A percentile compares a stretch with the other conserved stretches of the same genome.
These are phyloP conservation scores for Ehretia macrophylla DNA, from an alignment of 257 asterid genomes.

Conservation along the genomic window DNA sequence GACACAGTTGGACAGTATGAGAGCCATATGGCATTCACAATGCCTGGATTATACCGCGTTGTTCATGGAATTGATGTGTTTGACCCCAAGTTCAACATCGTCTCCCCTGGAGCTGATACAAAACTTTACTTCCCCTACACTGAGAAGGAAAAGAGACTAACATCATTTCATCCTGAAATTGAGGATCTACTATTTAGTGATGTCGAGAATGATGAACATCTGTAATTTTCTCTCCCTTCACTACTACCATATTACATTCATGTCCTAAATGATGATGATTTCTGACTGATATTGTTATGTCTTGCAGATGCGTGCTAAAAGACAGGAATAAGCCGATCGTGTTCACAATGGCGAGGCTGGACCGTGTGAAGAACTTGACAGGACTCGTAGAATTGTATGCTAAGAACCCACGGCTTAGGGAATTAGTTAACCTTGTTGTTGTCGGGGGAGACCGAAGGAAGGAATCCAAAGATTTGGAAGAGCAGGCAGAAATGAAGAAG, in stretches of 20 bases:
- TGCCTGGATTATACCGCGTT: slow-evolving; percentile 94
- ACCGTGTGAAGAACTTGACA: slow-evolving; percentile 80
- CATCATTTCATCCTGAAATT: slow-evolving; percentile 66
- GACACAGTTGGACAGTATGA: slow-evolving; percentile 97
- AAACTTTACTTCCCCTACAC: slow-evolving; percentile 65
- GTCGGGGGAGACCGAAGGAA: slow-evolving; percentile 95
- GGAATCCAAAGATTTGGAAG: slow-evolving; percentile 92
- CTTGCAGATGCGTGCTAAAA: slow-evolving; percentile 66
- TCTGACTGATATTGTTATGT: neutral
- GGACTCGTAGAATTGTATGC: slow-evolving; percentile 90
- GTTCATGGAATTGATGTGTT: slow-evolving; percentile 92
- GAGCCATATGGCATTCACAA: slow-evolving; percentile 90
- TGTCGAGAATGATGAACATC: slow-evolving; percentile 80
- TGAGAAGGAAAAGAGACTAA: slow-evolving; percentile 70
- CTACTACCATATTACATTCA: too few relatives aligned
- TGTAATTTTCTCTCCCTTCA: slow-evolving; percentile 34
- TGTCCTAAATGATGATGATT: neutral
- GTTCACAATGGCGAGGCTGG: slow-evolving; percentile 95
- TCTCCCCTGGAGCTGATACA: slow-evolving; percentile 89
- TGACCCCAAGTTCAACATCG: slow-evolving; percentile 98
- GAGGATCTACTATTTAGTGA: slow-evolving; percentile 77
- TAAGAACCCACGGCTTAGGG: slow-evolving; percentile 76
- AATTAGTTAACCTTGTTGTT: slow-evolving; percentile 70
- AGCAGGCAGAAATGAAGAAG: slow-evolving; percentile 90
- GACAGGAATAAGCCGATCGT: slow-evolving; percentile 80